Evolutionary conservation across 805 yeast genomes (phyloP).

Genomic region (Sugiyamaella boreocaroliniensis): DNA sequence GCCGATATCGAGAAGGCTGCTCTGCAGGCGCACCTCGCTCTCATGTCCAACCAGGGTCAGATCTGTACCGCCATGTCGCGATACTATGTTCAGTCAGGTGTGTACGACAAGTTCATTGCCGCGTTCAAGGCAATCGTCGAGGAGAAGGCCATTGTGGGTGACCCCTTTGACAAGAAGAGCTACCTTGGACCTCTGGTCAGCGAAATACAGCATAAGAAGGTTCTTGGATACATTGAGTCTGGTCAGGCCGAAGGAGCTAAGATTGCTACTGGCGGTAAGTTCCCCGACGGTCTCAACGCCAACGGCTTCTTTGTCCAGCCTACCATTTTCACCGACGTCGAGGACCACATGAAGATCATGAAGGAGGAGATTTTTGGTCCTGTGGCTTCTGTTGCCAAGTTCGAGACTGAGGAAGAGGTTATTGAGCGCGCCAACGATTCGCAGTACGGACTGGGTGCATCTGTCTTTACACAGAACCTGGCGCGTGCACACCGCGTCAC

Average conservation of each 20-base stretch:
- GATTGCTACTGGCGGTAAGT: slow-evolving; percentile 71
- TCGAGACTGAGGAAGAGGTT: slow-evolving; percentile 62
- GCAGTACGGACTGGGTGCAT: slow-evolving; percentile 75
- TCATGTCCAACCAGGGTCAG: slow-evolving; percentile 91
- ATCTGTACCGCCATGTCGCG: slow-evolving; percentile 94
- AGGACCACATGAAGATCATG: slow-evolving; percentile 56
- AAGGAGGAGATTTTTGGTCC: slow-evolving; percentile 88
- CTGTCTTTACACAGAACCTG: slow-evolving; percentile 66
- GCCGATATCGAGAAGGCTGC: slow-evolving; percentile 75
- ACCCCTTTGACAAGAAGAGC: slow-evolving; percentile 66
- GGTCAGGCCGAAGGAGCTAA: slow-evolving; percentile 83
- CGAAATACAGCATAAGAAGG: slow-evolving; percentile 63
- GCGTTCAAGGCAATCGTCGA: slow-evolving; percentile 50
- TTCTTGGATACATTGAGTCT: slow-evolving; percentile 62
- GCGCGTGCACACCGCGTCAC: slow-evolving; percentile 61
- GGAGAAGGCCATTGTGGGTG: slow-evolving; percentile 55
- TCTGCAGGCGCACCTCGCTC: slow-evolving; percentile 65
- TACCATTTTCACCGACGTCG: slow-evolving; percentile 67
- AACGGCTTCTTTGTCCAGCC: slow-evolving; percentile 69
- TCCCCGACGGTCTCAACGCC: slow-evolving; percentile 30
- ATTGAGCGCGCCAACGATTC: slow-evolving; percentile 62
- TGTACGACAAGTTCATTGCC: slow-evolving; percentile 66
- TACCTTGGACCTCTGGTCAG: slow-evolving; percentile 92
- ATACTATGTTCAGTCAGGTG: slow-evolving; percentile 74
- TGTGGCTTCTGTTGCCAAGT: slow-evolving; percentile 63